These are phyloP conservation scores for Ogataea nitratoaversa DNA, from an alignment of 805 yeast genomes.

Conservation along the genomic window DNA sequence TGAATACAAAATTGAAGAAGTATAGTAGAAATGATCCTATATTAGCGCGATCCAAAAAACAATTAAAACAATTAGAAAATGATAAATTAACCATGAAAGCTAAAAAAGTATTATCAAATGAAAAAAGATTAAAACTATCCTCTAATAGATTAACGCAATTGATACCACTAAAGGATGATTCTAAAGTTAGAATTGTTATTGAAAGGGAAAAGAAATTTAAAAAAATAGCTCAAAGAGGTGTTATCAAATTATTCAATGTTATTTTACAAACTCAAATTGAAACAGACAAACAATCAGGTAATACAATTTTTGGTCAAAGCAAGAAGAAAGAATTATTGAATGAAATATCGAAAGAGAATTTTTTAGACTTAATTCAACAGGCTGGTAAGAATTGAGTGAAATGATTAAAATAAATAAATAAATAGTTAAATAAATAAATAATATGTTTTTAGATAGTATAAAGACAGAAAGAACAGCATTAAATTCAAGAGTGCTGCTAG, in stretches of 20 bases:
- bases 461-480: background rate
- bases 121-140: slow-evolving; percentile 64
- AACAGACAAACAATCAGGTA: slow-evolving; percentile 48
- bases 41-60: slow-evolving; percentile 73
- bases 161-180: slow-evolving; percentile 59
- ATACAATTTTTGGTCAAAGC: slow-evolving; percentile 36
- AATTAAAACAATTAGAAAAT: slow-evolving; percentile 66
- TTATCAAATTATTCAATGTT: slow-evolving; percentile 29
- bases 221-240: slow-evolving; percentile 51
- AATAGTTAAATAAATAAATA: slow-evolving; percentile 2
- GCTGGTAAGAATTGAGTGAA: slow-evolving; percentile 45
- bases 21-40: slow-evolving; percentile 88
- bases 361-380: slow-evolving; percentile 80
- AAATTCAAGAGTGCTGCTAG: background rate
- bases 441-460: background rate
- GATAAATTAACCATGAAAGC: slow-evolving; percentile 85
- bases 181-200: slow-evolving; percentile 48
- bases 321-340: slow-evolving; percentile 58
- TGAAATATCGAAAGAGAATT: slow-evolving; percentile 84
- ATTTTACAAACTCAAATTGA: slow-evolving; percentile 77
- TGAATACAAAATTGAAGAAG: slow-evolving; percentile 83
- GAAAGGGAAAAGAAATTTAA: slow-evolving; percentile 53
- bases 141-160: slow-evolving; percentile 64
- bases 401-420: slow-evolving; percentile 1
- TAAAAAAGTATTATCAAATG: slow-evolving; percentile 59